Conservation (phyloP, 768 basidiomycete genomes). For the Trametes villosa region DNA sequence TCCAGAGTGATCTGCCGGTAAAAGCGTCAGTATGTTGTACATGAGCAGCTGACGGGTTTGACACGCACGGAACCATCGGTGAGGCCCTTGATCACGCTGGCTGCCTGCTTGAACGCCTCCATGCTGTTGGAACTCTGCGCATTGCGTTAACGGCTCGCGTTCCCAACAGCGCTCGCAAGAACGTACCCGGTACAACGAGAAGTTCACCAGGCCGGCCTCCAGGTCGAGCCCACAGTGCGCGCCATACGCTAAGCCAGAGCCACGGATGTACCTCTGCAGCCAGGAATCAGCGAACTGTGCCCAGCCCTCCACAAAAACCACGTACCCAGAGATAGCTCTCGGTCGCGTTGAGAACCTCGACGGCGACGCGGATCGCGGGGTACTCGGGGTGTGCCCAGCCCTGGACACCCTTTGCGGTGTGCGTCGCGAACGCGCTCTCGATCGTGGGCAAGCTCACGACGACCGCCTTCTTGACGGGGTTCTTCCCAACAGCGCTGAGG, state of each 20-base stretch:
- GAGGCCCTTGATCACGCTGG: conserved; percentile 75
- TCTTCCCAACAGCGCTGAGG: conserved; percentile 73
- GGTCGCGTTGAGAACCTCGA: conserved; percentile 87
- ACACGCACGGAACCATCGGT: conserved; percentile 77
- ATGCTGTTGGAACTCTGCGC: conserved; percentile 77
- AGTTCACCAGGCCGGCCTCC: conserved; percentile 77
- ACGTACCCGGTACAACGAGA: conserved; percentile 78
- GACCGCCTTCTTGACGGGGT: conserved; percentile 75
- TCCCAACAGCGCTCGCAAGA: too few species aligned
- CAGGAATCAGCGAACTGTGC: background rate
- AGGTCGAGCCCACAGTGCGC: conserved; percentile 74
- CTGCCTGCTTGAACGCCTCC: conserved; percentile 80
- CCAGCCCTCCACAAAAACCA: background rate
- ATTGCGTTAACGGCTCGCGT: background rate
- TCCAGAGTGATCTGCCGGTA: conserved; percentile 72
- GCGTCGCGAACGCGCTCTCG: conserved; percentile 86
- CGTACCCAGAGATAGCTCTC: conserved; percentile 94
- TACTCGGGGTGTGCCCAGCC: conserved; percentile 85
- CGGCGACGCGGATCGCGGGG: conserved; percentile 82
- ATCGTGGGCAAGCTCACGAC: conserved; percentile 91
- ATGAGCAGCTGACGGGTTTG: background rate
- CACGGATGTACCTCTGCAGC: conserved; percentile 80
- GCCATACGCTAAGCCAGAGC: conserved; percentile 95
- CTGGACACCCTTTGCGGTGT: conserved; percentile 76
- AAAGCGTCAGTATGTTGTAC: conserved; percentile 8